Percentiles rank a stretch among this genome's conserved stretches.
Evolutionary conservation across 352 stramenopile genomes (phyloP).

Genomic region (Phytophthora cactorum): DNA sequence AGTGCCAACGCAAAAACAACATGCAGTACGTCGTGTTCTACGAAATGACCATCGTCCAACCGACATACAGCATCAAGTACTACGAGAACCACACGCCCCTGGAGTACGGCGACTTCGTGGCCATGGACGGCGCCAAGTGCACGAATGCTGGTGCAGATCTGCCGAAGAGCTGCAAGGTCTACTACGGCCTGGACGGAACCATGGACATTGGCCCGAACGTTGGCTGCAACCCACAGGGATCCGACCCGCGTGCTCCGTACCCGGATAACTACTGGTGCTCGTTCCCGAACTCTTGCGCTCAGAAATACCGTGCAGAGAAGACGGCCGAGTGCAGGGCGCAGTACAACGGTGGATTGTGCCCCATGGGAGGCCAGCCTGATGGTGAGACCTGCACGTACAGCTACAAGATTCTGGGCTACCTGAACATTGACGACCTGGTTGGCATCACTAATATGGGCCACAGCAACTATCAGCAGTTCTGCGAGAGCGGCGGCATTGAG

Average conservation of each 20-base stretch:
- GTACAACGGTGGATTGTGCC: constrained; percentile 51
- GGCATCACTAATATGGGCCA: constrained; percentile 61
- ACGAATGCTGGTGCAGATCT: constrained; percentile 44
- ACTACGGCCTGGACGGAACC: constrained; percentile 49
- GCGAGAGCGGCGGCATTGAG: constrained; percentile 49
- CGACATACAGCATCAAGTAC: constrained; percentile 51
- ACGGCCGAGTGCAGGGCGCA: constrained; percentile 44
- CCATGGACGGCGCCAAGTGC: constrained; percentile 72
- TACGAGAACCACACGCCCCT: constrained; percentile 44
- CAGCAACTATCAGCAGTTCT: constrained; percentile 55
- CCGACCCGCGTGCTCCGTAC: constrained; percentile 62
- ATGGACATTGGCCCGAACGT: constrained; percentile 56
- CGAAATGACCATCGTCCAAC: constrained; percentile 71
- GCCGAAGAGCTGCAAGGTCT: constrained; percentile 53
- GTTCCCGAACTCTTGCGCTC: constrained; percentile 61
- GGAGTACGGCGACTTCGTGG: constrained; percentile 65
- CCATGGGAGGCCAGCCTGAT: constrained; percentile 48
- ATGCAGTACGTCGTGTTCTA: constrained; percentile 82
- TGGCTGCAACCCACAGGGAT: constrained; percentile 46
- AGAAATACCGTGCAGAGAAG: constrained; percentile 57
- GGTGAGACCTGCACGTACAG: constrained; percentile 58
- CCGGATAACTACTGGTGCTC: constrained; percentile 79
- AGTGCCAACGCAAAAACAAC: constrained; percentile 72
- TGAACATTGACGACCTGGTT: constrained; percentile 67
- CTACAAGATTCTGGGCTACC: constrained; percentile 67